Base-by-base conservation (phyloP, 73 alveolate species). In the Uronychia setigera region DNA sequence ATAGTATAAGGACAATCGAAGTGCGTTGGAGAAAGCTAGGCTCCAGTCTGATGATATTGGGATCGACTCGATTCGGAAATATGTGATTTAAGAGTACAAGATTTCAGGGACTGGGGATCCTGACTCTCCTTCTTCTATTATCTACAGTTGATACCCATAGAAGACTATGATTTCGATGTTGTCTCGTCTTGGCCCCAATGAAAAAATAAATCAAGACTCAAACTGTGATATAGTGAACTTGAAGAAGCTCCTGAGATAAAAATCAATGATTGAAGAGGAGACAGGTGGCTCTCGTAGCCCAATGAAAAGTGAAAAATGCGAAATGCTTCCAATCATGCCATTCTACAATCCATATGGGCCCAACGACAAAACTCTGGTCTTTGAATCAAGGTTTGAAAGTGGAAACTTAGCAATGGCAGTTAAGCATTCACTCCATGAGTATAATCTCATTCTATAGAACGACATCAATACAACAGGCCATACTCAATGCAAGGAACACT, bases 371-470 rank as follows among this genome's bases (percentile, higher is more conserved):
- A 95, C 99, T 0, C 83, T 96, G 35, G 88, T 94, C 14, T 96
- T 96, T 85, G 99, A 96, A 83, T 87, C 96, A 29, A 83, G 99
- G 60, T 96, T 96, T 83, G 99, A 96, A 88, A 92, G 97, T 29
- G 99, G 98, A 1, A 96, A 92, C 46, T 79, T 92, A 30, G 58
- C 84, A 79, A 79, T 83, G 91, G 93, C 86, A 29, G 60, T 75
- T 13, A 87, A 87, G 83, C 1, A 59, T 13, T 35, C 58, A 9
- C 96, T 92, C 74, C 83, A 84, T 81, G 95, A 93, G 74, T 94
- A 94, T 86, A 93, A 94, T 82, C 81, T 94, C 76, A 80, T 87
- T 78, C 85, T 94, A 26, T 95, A 91, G 82, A 89, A 92, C 80
- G 98, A 94, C 81, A 92, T 94, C 33, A 94, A 94, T 79, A 92